Percentiles rank a stretch among this genome's conserved stretches.
Evolutionary conservation across 768 basidiomycete species (phyloP).

Genomic region (Pleurotus sapidus): DNA sequence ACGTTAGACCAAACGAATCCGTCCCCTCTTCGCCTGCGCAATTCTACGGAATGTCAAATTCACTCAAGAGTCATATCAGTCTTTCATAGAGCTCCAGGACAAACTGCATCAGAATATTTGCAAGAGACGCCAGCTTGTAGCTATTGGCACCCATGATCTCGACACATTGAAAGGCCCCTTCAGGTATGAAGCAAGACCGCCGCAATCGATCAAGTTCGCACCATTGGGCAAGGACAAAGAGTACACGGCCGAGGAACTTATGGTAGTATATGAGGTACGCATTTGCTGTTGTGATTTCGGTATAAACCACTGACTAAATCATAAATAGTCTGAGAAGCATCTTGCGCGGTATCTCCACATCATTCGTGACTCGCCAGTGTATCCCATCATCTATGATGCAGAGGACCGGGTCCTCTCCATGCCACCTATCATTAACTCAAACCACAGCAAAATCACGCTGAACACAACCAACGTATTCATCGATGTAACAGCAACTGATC

Average conservation of each 20-base stretch:
- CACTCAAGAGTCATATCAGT: constrained; percentile 84
- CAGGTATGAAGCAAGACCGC: constrained; percentile 78
- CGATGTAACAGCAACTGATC: constrained; percentile 94
- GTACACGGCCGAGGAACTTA: constrained; percentile 87
- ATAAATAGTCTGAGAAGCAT: constrained; percentile 82
- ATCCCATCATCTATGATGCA: constrained; percentile 95
- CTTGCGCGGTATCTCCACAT: constrained; percentile 86
- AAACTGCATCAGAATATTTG: constrained; percentile 97
- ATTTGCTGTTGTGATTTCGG: constrained; percentile 12
- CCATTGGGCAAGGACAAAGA: constrained; percentile 78
- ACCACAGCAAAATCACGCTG: constrained; percentile 95
- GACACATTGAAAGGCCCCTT: constrained; percentile 88
- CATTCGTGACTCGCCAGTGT: constrained; percentile 92
- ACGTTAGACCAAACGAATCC: constrained; percentile 69
- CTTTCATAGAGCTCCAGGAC: constrained; percentile 99
- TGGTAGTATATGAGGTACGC: constrained; percentile 87
- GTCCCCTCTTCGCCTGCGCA: constrained; percentile 90
- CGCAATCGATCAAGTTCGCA: constrained; percentile 87
- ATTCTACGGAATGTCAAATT: constrained; percentile 89
- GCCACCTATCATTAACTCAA: constrained; percentile 98
- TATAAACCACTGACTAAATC: neutral
- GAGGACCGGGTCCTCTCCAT: constrained; percentile 88
- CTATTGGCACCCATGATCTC: constrained; percentile 97
- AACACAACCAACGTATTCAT: constrained; percentile 95
- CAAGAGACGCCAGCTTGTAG: constrained; percentile 83